Evolutionary conservation across 2,329 filamentous ascomycete species (phyloP).

Genomic region (Cercospora citrullina): DNA sequence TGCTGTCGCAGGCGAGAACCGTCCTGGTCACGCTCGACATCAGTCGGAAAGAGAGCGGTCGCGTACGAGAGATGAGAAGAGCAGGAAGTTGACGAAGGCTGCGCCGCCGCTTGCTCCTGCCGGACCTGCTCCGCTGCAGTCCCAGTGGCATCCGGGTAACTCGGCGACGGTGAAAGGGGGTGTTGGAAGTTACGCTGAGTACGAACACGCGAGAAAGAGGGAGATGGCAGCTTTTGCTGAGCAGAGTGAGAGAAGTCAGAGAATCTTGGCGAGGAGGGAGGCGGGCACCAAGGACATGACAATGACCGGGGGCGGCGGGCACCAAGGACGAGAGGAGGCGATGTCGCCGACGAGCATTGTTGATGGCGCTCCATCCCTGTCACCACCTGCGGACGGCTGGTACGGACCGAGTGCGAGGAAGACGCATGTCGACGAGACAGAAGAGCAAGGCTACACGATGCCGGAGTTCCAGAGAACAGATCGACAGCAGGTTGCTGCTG

Average conservation of each 20-base stretch:
- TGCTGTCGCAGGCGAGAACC: background rate
- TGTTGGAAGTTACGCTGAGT: slow-evolving; percentile 13
- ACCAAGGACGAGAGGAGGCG: background rate
- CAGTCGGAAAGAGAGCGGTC: slow-evolving; percentile 4
- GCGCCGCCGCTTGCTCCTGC: slow-evolving; percentile 11
- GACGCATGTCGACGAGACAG: slow-evolving; percentile 14
- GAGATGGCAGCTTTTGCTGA: slow-evolving; percentile 10
- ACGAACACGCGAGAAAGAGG: background rate
- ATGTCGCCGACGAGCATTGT: background rate
- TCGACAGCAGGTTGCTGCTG: background rate
- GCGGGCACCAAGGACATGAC: background rate
- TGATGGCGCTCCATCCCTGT: background rate
- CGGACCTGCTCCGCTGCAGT: slow-evolving; percentile 3
- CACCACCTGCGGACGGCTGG: slow-evolving; percentile 29
- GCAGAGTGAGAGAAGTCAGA: background rate
- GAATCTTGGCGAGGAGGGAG: background rate
- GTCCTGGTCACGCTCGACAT: background rate
- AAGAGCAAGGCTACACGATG: background rate
- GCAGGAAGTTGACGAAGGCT: slow-evolving; percentile 16
- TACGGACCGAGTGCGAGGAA: slow-evolving; percentile 22
- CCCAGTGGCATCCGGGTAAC: slow-evolving; percentile 4
- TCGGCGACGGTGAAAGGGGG: slow-evolving; percentile 15
- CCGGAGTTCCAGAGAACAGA: background rate
- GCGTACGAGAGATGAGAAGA: slow-evolving; percentile 8
- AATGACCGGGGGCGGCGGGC: background rate